Percentiles rank a stretch among this genome's conserved stretches.
Evolutionary conservation across 768 basidiomycete genomes (phyloP).

Genomic region (Pholiota molesta): DNA sequence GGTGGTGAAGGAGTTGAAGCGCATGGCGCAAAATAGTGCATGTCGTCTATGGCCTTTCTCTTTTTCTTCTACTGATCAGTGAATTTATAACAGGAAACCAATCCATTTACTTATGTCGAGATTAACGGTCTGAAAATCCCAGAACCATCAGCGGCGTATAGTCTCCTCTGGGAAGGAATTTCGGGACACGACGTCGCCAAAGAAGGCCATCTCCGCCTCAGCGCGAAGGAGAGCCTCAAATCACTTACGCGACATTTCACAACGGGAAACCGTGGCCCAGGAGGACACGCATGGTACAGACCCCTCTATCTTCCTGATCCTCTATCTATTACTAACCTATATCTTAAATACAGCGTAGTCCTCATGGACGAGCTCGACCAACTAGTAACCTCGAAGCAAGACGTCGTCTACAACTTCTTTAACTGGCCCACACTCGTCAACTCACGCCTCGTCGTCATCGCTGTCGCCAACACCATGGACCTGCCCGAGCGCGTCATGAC

Average conservation of each 20-base stretch:
- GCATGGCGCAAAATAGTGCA: constrained; percentile 83
- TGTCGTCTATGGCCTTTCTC: constrained; percentile 23
- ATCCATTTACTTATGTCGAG: constrained; percentile 95
- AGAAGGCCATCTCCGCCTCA: constrained; percentile 66
- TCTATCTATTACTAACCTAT: constrained; percentile 1
- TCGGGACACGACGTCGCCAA: constrained; percentile 71
- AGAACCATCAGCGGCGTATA: constrained; percentile 91
- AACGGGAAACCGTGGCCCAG: constrained; percentile 69
- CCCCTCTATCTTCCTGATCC: not conserved
- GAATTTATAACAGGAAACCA: constrained; percentile 70
- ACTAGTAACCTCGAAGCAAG: constrained; percentile 93
- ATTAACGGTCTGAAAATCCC: constrained; percentile 96
- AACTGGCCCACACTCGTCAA: constrained; percentile 95
- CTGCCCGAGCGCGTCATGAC: constrained; percentile 93
- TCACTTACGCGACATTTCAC: constrained; percentile 80
- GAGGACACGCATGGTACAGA: constrained; percentile 85
- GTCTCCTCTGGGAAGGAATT: constrained; percentile 91
- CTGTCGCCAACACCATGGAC: constrained; percentile 98
- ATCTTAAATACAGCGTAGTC: constrained; percentile 71
- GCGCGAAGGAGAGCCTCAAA: constrained; percentile 82
- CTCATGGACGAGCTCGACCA: constrained; percentile 99
- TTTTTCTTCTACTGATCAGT: not conserved
- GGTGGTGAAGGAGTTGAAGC: constrained; percentile 85
- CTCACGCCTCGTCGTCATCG: constrained; percentile 91
- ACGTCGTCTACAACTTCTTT: constrained; percentile 99